Conservation (phyloP, 257 asterid species). For the Craterostigma plantagineum region DNA sequence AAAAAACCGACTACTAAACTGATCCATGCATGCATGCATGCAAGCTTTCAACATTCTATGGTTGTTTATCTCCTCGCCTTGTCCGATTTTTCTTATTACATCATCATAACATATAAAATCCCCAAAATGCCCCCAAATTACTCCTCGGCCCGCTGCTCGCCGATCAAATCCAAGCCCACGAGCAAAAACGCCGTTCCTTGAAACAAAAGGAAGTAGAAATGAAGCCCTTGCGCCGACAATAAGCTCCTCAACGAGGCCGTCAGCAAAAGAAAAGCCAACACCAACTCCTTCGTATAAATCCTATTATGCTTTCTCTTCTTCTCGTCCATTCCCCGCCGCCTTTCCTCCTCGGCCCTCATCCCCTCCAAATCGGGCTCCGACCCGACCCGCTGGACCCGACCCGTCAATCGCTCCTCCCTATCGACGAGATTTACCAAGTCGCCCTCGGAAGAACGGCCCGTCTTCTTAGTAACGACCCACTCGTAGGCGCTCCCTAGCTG, state of each 20-base stretch:
- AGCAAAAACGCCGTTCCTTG: slow-evolving; percentile 72
- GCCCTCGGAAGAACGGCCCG: slow-evolving; percentile 78
- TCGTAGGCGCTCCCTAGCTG: slow-evolving; percentile 86
- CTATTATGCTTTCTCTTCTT: slow-evolving; percentile 44
- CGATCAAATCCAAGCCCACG: slow-evolving; percentile 76
- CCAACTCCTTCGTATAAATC: slow-evolving; percentile 58
- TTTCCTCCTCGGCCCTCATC: slow-evolving; percentile 23
- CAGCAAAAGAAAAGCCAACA: slow-evolving; percentile 51
- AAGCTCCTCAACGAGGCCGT: slow-evolving; percentile 70
- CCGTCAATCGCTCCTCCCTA: slow-evolving; percentile 9
- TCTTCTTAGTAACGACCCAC: slow-evolving; percentile 83
- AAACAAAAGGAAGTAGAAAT: slow-evolving; percentile 75
- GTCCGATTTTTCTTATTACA: no score
- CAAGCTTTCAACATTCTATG: no score
- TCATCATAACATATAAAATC: no score
- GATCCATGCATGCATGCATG: no score
- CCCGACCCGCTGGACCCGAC: slow-evolving; percentile 22
- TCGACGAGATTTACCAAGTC: slow-evolving; percentile 35
- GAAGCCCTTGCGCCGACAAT: slow-evolving; percentile 78
- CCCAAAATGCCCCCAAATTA: no score
- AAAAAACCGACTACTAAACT: no score
- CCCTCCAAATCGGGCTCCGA: slow-evolving; percentile 28
- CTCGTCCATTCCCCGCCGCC: slow-evolving; percentile 13
- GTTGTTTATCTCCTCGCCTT: no score
- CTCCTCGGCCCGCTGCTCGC: slow-evolving; percentile 30